Evolutionary conservation across 768 basidiomycete species (phyloP), one percentile per base, ranked within the genome.

Genomic region (Termitomyces eurrhizus): DNA sequence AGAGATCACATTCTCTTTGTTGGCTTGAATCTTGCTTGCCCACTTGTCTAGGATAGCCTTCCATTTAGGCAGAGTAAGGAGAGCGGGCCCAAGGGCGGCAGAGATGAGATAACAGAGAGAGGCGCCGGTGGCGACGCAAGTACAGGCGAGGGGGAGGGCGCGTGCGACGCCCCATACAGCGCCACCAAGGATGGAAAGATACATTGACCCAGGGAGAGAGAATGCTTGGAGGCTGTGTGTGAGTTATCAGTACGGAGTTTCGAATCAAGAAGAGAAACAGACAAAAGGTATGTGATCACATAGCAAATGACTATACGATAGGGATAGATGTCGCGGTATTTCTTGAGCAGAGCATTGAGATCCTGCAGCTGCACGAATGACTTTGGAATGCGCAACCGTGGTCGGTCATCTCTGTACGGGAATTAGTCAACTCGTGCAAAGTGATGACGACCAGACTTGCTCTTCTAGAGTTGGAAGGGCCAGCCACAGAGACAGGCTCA

Each of bases 151-250:
- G 5, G 92, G 89, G 5, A 98, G 80, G 0, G 95, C 95, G 12
- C 86, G 76, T 2, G 91, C 75, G 33, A 96, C 88, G 42, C 95
- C 95, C 88, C 94, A 98, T 4, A 97, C 90, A 0, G 96, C 96
- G 37, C 96, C 96, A 21, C 92, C 95, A 13, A 98, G 86, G 68
- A 98, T 97, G 56, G 94, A 94, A 52, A 98, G 84, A 70, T 98
- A 98, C 95, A 98, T 96, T 46, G 94, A 96, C 1, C 95, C 95
- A 0, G 96, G 95, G 14, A 98, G 82, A 7, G 95, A 95, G 75
- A 98, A 98, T 0, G 94, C 93, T 79, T 98, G 95, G 7, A 98
- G 80, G 75, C 95, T 96, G 69, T 11, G 42, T 55, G 24, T 29
- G 60, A 29, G 18, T 45, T 37, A 36, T 64, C 57, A 59, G 64